Evolutionary conservation across 176 grass and related monocot genomes (phyloP), one percentile per base, ranked within the genome.

Genomic region (Carex pumila): DNA sequence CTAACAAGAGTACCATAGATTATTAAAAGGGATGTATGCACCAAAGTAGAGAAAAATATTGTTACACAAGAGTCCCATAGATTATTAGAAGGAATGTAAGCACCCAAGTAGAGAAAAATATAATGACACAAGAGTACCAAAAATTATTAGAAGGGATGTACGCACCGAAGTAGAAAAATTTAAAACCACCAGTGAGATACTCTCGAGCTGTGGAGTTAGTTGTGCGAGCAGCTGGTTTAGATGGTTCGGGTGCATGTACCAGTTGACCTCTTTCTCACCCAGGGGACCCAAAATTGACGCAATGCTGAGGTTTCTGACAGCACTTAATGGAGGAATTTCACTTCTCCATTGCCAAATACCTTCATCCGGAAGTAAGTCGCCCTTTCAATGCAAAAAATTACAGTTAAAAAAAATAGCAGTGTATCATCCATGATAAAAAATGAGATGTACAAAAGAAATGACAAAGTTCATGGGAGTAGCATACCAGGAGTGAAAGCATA

Each of bases 91-190:
- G 22, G 25, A 52, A 56, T 55, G 45, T 30, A 89, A 92, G 56
- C 94, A 98, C 95, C 79, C 92, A 93, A 88, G 88, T 93, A 81
- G 92, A 85, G 87, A 95, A 93, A 76, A 50, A 50, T 50, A 50
- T 50, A 3, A 50, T 50, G 2, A 50, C 10, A 50, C 21, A 89
- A 81, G 31, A 37, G 15, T 87, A 49, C 18, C 87, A 56, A 79
- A 72, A 67, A 79, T 37, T 61, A 90, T 70, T 84, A 50, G 47
- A 75, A 76, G 12, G 25, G 50, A 56, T 55, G 45, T 37, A 89
- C 95, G 61, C 94, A 98, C 95, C 79, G 95, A 93, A 88, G 88
- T 93, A 81, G 92, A 85, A 85, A 95, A 95, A 76, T 98, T 94
- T 59, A 93, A 86, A 85, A 93, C 89, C 78, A 98, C 81, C 83